These are phyloP conservation scores for Schwanniomyces etchellsii DNA, from an alignment of 1,139 yeast genomes.

Conservation along the genomic window DNA sequence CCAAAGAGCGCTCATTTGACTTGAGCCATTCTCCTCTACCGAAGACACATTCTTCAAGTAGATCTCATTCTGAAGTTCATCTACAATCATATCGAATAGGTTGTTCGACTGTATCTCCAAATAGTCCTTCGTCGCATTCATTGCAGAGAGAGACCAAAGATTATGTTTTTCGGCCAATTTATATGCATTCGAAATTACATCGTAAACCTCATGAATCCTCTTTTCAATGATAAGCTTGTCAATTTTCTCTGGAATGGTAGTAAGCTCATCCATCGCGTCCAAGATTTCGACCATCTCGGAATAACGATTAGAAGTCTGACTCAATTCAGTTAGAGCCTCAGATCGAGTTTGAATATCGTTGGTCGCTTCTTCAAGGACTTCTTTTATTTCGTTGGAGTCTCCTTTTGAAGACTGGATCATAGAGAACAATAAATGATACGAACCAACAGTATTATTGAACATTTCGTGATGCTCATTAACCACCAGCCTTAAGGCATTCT, in stretches of 20 bases:
- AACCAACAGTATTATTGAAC: constrained; percentile 77
- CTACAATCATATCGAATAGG: constrained; percentile 67
- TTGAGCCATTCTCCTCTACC: constrained; percentile 5
- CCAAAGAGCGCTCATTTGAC: constrained; percentile 3
- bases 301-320: constrained; percentile 56
- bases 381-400: constrained; percentile 45
- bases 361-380: constrained; percentile 46
- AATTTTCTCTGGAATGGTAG: constrained; percentile 53
- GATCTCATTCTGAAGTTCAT: constrained; percentile 69
- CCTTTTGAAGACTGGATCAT: constrained; percentile 54
- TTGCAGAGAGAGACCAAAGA: constrained; percentile 58
- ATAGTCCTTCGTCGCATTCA: constrained; percentile 52
- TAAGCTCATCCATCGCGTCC: constrained; percentile 61
- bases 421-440: constrained; percentile 58
- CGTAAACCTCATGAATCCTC: constrained; percentile 66
- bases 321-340: constrained; percentile 57
- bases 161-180: constrained; percentile 52
- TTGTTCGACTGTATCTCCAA: constrained; percentile 59
- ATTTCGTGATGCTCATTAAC: constrained; percentile 83
- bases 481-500: constrained; percentile 54
- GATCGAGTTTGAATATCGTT: constrained; percentile 50
- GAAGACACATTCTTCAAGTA: constrained; percentile 44
- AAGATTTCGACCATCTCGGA: constrained; percentile 67
- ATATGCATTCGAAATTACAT: constrained; percentile 52
- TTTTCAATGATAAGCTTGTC: constrained; percentile 65